phyloP scores from a whole-genome alignment of 306 rosid genomes.

The Oemleria cerasiformis region DNA sequence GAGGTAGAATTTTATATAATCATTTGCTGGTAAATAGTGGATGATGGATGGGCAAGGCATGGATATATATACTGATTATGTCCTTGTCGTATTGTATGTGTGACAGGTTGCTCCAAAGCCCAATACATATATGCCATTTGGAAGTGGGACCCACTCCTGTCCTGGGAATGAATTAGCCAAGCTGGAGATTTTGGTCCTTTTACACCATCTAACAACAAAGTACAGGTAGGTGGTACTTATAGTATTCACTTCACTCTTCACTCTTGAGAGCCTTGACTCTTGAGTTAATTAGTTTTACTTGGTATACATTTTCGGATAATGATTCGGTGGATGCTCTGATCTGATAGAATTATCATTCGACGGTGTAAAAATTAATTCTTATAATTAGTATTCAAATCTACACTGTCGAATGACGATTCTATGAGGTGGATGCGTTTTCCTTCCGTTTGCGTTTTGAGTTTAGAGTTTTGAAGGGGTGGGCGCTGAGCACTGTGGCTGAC shows the following conservation, averaged over 20 bases:
- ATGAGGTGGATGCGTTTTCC: neutral
- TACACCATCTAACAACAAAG: conserved; percentile 90
- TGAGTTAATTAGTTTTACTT: too few species aligned
- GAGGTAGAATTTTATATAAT: conserved; percentile 38
- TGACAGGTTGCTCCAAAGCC: conserved; percentile 81
- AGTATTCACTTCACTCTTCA: too few species aligned
- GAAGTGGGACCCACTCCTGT: conserved; percentile 90
- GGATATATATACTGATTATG: neutral
- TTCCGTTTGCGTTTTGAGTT: too few species aligned
- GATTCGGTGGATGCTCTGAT: too few species aligned
- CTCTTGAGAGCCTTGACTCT: too few species aligned
- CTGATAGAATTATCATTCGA: too few species aligned
- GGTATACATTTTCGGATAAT: too few species aligned
- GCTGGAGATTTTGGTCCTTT: conserved; percentile 79
- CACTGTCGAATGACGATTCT: too few species aligned
- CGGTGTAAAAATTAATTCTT: too few species aligned
- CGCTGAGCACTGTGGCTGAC: neutral
- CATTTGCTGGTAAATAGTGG: too few species aligned
- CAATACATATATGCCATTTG: conserved; percentile 94
- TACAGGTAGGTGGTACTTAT: conserved; percentile 55
- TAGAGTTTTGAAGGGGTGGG: too few species aligned
- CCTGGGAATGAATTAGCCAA: conserved; percentile 97
- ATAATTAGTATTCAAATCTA: too few species aligned
- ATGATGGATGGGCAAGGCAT: neutral
- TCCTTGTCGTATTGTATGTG: conserved; percentile 19